phyloP scores from a whole-genome alignment of 768 basidiomycete species.

The Pisolithus tinctorius region DNA sequence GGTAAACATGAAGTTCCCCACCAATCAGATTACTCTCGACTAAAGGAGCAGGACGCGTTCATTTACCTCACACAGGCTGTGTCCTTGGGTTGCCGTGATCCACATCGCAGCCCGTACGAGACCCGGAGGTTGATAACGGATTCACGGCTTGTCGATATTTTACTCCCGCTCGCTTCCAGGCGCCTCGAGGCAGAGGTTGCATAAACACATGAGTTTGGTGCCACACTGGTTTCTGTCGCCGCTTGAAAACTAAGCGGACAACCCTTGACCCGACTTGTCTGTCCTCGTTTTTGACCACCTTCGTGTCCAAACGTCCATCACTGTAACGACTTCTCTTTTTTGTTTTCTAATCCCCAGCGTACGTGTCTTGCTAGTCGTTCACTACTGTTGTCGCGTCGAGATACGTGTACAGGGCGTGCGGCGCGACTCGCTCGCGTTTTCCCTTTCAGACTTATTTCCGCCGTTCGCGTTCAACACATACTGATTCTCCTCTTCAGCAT shows the following conservation, averaged over 20 bases:
- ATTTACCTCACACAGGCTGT: too few relatives aligned
- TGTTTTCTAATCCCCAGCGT: conserved; percentile 19
- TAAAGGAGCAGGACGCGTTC: too few relatives aligned
- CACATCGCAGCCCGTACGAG: too few relatives aligned
- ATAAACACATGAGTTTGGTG: conserved; percentile 9
- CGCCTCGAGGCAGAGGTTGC: conserved; percentile 3
- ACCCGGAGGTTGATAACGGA: too few relatives aligned
- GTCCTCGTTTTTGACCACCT: conserved; percentile 30
- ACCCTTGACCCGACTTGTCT: conserved; percentile 29
- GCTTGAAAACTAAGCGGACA: conserved; percentile 32
- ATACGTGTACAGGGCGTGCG: conserved; percentile 22
- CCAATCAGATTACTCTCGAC: too few relatives aligned
- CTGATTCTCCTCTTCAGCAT: conserved; percentile 49
- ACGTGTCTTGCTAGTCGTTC: conserved; percentile 20
- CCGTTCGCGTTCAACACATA: conserved; percentile 9
- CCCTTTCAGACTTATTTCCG: conserved; percentile 14
- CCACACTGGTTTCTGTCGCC: conserved; percentile 24
- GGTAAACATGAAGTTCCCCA: too few relatives aligned
- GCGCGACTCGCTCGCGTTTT: conserved; percentile 19
- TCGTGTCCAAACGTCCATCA: conserved; percentile 27
- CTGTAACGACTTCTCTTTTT: conserved; percentile 22
- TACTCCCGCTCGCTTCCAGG: background rate
- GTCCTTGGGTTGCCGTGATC: too few relatives aligned
- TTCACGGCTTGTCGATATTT: background rate
- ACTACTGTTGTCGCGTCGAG: conserved; percentile 8